Percentiles rank a stretch among this genome's conserved stretches.
phyloP scores from a whole-genome alignment of 2,329 filamentous ascomycete species.

The Xylaria sp. region DNA sequence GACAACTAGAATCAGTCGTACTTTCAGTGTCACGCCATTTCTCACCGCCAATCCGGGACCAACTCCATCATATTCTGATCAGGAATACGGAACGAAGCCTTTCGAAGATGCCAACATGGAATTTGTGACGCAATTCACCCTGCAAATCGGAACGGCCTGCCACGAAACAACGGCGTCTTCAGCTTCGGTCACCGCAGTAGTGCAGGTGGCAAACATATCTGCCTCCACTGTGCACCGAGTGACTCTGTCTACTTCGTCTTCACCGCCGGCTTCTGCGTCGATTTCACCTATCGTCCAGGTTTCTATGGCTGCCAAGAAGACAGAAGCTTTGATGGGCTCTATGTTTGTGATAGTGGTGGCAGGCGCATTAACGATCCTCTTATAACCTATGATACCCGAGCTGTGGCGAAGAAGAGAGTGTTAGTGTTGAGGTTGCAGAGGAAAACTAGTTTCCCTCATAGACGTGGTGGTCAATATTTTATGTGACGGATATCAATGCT shows the following conservation, averaged over 20 bases:
- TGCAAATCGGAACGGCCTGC: slow-evolving; percentile 2
- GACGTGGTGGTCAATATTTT: too few relatives aligned
- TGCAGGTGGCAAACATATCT: slow-evolving; percentile 24
- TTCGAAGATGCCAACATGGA: not conserved
- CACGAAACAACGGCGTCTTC: slow-evolving; percentile 3
- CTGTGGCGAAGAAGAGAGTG: not conserved
- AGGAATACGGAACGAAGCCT: not conserved
- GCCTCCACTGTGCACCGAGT: not conserved
- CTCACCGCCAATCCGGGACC: slow-evolving; percentile 22
- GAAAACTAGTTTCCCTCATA: too few relatives aligned
- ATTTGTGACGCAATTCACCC: not conserved
- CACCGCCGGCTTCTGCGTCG: slow-evolving; percentile 25
- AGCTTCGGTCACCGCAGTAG: not conserved
- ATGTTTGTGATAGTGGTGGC: slow-evolving; percentile 19
- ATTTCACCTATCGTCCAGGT: slow-evolving; percentile 28
- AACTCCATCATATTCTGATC: slow-evolving; percentile 6
- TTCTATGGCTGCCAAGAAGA: slow-evolving; percentile 25
- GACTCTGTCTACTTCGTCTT: slow-evolving; percentile 3
- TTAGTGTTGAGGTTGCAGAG: too few relatives aligned
- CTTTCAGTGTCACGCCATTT: slow-evolving; percentile 34
- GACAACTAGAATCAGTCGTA: slow-evolving; percentile 21
- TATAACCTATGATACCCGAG: slow-evolving; percentile 10
- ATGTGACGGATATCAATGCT: slow-evolving; percentile 23
- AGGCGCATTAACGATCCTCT: slow-evolving; percentile 24
- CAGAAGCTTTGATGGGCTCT: not conserved